Base-by-base conservation (phyloP, 306 rosid species). In the Astragalus glycyphyllos region DNA sequence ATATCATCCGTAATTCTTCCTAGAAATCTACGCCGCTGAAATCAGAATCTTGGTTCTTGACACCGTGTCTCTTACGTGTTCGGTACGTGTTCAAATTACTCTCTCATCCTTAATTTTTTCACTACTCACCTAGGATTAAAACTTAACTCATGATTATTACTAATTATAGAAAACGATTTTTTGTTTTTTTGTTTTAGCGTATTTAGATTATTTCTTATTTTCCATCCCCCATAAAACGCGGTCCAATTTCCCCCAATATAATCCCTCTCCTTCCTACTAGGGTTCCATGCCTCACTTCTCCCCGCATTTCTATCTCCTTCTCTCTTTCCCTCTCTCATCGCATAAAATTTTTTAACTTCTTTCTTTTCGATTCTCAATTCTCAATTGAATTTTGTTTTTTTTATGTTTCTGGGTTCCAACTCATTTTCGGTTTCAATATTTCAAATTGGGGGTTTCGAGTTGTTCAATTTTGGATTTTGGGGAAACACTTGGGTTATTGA, bases 161-260 rank as follows among this genome's bases (percentile, higher is more conserved):
- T 63, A 49, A 47, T 68, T 62, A 11, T 2, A 15, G 67, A 73
- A 61, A 58, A 32, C 7, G 1, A 20, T 2, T 65, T 55, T 31
- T 47, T 16, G 6, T 6, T 37, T 3, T 5, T 71, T 63, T 62
- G 45, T 53, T 64, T 65, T 7, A 14, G 68, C 65, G 59, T 59
- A 58, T 72, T 59, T 46, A 20, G 14, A 29, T 50, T 64, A 51
- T 61, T 53, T 1, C 5, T 58, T 69, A 31, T 20, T 45, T 80
- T 72, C 34, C 77, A 72, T 65, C 81, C 31, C 75, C 88, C 89
- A 68, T 67, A 40, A 78, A 74, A 88, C 91, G 86, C 92, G 87
- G 89, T 76, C 82, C 77, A 66, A 46, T 13, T 72, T 60, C 48
- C 76, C 65, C 48, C 77, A 71, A 82, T 88, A 84, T 72, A 86